Conservation (phyloP, 352 stramenopile species). For the Stramenopiles sp. region DNA sequence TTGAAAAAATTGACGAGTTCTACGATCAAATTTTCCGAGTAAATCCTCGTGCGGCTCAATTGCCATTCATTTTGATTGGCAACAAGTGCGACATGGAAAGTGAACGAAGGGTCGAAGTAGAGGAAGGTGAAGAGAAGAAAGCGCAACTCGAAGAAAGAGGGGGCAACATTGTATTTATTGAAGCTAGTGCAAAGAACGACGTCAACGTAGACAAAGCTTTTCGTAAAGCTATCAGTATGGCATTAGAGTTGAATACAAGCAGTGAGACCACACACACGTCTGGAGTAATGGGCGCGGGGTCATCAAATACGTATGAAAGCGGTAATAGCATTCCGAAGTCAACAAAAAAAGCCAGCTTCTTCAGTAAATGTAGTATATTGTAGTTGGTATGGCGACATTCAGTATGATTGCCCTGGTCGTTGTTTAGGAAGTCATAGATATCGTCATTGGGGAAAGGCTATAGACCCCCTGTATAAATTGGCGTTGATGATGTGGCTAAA, state of each 20-base stretch:
- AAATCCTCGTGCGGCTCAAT: not conserved
- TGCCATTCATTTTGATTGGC: conserved; percentile 19
- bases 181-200: conserved; percentile 22
- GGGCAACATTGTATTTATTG: conserved; percentile 17
- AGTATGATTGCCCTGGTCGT: too few relatives aligned
- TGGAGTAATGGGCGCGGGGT: not conserved
- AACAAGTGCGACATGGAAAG: conserved; percentile 20
- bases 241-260: conserved; percentile 5
- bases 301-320: conserved; percentile 3
- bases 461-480: too few relatives aligned
- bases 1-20: conserved; percentile 12
- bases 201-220: conserved; percentile 20
- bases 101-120: conserved; percentile 14
- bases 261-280: not conserved
- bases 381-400: not conserved
- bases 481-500: too few relatives aligned
- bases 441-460: too few relatives aligned
- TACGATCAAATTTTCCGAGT: conserved; percentile 11
- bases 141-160: conserved; percentile 8
- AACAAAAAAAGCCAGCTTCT: not conserved
- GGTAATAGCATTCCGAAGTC: not conserved
- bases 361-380: conserved; percentile 11
- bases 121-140: conserved; percentile 17
- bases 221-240: conserved; percentile 1
- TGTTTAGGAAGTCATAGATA: too few relatives aligned